These are phyloP conservation scores for Suillus cothurnatus DNA, from an alignment of 768 basidiomycete species.

Conservation along the genomic window DNA sequence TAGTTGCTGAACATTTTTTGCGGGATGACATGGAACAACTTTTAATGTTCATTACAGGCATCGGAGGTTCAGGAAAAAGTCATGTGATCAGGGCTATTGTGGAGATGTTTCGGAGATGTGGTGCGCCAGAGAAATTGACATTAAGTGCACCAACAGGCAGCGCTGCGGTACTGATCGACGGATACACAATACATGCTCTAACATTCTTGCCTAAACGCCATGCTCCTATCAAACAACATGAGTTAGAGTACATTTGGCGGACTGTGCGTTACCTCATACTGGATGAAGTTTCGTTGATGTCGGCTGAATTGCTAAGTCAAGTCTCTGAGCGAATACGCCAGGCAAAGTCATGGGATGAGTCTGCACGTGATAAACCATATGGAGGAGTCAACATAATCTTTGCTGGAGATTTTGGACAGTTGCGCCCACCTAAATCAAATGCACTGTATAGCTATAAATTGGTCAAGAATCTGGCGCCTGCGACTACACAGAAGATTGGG, in stretches of 20 bases:
- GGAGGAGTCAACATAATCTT: not conserved
- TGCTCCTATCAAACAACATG: not conserved
- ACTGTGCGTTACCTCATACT: not conserved
- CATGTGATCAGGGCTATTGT: too few species aligned
- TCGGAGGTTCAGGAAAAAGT: too few species aligned
- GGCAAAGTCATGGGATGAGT: not conserved
- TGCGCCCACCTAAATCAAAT: not conserved
- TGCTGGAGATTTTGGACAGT: not conserved
- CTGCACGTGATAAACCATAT: not conserved
- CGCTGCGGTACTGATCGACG: not conserved
- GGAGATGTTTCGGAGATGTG: too few species aligned
- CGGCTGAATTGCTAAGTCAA: not conserved
- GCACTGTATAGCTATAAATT: too few species aligned
- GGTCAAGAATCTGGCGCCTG: too few species aligned
- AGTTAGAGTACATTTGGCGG: not conserved
- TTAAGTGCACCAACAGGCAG: too few species aligned
- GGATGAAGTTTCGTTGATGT: not conserved
- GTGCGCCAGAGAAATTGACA: too few species aligned
- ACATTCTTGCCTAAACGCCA: not conserved
- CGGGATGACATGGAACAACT: too few species aligned
- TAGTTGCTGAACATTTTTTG: too few species aligned
- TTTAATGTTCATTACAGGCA: too few species aligned
- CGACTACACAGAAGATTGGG: too few species aligned
- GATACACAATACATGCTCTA: not conserved
- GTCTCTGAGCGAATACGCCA: not conserved